Evolutionary conservation across 139 green algal genomes (phyloP).

Genomic region (Chlamydomonas schloesseri): DNA sequence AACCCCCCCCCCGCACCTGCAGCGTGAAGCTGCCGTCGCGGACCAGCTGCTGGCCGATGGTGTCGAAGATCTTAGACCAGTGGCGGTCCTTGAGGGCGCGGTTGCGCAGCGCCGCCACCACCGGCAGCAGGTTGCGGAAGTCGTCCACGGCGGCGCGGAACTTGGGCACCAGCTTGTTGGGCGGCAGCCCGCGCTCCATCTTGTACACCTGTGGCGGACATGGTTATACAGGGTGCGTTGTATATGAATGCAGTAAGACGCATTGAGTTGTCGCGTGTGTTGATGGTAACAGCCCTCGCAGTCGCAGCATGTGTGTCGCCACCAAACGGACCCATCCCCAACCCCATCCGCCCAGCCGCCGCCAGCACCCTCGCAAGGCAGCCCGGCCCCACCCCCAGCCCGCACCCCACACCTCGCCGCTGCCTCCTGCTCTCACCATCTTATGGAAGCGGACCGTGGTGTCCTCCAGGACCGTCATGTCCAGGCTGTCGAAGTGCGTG

Average conservation of each 20-base stretch:
- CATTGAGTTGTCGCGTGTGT: too few relatives aligned
- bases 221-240: too few relatives aligned
- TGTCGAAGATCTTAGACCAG: constrained; percentile 81
- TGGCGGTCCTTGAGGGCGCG: constrained; percentile 76
- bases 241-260: too few relatives aligned
- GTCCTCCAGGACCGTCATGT: constrained; percentile 79
- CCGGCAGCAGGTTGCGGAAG: constrained; percentile 72
- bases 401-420: too few relatives aligned
- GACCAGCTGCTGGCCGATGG: constrained; percentile 60
- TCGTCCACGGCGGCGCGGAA: constrained; percentile 73
- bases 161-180: constrained; percentile 79
- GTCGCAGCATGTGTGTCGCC: too few relatives aligned
- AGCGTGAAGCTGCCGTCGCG: constrained; percentile 73
- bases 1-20: constrained; percentile 34
- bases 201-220: constrained; percentile 46
- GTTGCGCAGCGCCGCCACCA: constrained; percentile 71
- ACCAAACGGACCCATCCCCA: too few relatives aligned
- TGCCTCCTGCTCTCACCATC: constrained; percentile 32
- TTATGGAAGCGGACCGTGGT: constrained; percentile 64
- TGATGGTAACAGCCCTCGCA: too few relatives aligned
- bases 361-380: too few relatives aligned
- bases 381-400: too few relatives aligned
- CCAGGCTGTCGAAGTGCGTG: constrained; percentile 72
- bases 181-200: constrained; percentile 80
- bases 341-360: too few relatives aligned